phyloP scores from a whole-genome alignment of 1,284 basidiomycete species.

The Paramarasmius palmivorus region DNA sequence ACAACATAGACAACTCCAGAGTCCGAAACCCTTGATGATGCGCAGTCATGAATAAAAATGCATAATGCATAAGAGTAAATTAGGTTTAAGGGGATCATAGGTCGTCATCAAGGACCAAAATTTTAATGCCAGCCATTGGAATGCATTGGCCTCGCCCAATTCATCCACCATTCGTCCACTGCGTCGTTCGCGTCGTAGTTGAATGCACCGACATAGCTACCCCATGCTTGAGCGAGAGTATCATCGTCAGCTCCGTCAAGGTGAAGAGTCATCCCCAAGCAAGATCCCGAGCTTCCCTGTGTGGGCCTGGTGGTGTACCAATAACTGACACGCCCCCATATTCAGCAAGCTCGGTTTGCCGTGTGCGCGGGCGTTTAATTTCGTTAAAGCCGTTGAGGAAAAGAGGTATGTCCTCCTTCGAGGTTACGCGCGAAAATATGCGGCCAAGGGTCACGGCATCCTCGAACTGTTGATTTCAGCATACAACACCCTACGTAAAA shows the following conservation, averaged over 20 bases:
- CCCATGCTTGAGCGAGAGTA: conserved; percentile 16
- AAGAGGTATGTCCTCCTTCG: conserved; percentile 12
- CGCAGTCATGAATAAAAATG: too few species aligned
- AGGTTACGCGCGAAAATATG: conserved; percentile 16
- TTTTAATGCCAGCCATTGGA: neutral
- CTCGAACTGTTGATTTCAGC: conserved; percentile 12
- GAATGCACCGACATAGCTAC: conserved; percentile 16
- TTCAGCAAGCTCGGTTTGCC: conserved; percentile 12
- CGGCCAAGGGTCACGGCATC: conserved; percentile 20
- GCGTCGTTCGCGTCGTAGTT: conserved; percentile 22
- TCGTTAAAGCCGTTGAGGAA: conserved; percentile 17
- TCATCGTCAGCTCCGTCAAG: conserved; percentile 16
- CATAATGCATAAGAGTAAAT: too few species aligned
- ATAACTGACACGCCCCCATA: conserved; percentile 8
- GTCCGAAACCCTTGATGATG: too few species aligned
- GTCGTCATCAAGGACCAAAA: too few species aligned
- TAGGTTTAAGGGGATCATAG: too few species aligned
- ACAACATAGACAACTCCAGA: too few species aligned
- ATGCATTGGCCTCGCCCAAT: conserved; percentile 11
- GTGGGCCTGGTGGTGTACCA: conserved; percentile 16
- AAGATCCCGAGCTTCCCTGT: conserved; percentile 16
- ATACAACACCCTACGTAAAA: too few species aligned
- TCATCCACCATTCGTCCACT: conserved; percentile 25
- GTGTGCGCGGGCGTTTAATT: conserved; percentile 11
- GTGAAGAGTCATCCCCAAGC: conserved; percentile 8